phyloP scores from a whole-genome alignment of 2,329 filamentous ascomycete species.

The Tolypocladium capitatum region DNA sequence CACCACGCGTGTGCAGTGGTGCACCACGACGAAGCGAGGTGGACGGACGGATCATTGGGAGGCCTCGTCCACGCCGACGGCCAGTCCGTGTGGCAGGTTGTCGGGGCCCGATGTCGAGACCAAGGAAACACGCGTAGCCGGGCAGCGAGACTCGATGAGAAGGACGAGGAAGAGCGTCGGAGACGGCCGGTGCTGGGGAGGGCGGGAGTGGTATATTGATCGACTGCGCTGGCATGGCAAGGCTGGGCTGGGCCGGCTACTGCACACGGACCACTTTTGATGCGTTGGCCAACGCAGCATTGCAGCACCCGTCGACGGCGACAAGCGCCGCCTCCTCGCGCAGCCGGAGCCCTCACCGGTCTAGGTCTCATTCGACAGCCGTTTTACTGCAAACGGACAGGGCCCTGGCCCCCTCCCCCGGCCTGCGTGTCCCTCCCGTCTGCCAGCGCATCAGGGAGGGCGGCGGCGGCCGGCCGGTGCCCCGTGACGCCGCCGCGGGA shows the following conservation, averaged over 20 bases:
- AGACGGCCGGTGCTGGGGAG: not conserved
- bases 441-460: constrained; percentile 9
- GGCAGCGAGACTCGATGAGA: not conserved
- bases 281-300: constrained; percentile 29
- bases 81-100: not conserved
- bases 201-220: not conserved
- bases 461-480: not conserved
- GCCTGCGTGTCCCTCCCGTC: too few relatives aligned
- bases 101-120: not conserved
- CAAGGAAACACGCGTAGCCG: not conserved
- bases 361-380: not conserved
- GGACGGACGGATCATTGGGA: too few relatives aligned
- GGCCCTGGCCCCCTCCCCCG: not conserved
- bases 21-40: not conserved
- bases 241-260: constrained; percentile 5
- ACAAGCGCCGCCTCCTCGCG: not conserved
- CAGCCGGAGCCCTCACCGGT: not conserved
- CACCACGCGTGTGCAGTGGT: not conserved
- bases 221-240: constrained; percentile 1
- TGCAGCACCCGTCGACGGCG: constrained; percentile 18
- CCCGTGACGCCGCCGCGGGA: not conserved
- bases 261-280: constrained; percentile 28
- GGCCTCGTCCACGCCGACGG: not conserved
- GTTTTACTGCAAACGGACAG: not conserved
- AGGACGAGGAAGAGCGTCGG: too few relatives aligned